A percentile compares a stretch with the other conserved stretches of the same genome.
Conservation (phyloP, 2,329 filamentous ascomycete species). For the Knufia fluminis region DNA sequence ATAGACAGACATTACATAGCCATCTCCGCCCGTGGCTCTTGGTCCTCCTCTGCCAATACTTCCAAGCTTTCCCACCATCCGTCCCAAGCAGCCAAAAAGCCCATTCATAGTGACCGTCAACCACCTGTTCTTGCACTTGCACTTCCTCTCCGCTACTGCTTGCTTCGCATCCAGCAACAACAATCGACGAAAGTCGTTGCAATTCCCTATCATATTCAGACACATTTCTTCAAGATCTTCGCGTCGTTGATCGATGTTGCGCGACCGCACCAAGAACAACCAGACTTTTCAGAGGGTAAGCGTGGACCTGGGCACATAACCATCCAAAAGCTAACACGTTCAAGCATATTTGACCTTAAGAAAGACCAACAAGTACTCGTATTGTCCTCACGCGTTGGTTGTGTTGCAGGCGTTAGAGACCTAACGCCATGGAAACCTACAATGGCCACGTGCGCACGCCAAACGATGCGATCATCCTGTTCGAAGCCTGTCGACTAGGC, state of each 20-base stretch:
- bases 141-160: neutral
- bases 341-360: neutral
- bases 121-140: neutral
- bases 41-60: neutral
- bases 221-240: neutral
- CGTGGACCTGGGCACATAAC: neutral
- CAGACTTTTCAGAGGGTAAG: neutral
- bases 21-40: neutral
- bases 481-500: slow-evolving; percentile 88
- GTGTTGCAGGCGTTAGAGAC: neutral
- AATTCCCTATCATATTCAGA: no score
- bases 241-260: neutral
- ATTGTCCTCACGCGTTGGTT: no score
- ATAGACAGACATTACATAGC: slow-evolving; percentile 1
- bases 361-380: no score
- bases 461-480: slow-evolving; percentile 93
- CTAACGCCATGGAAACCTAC: slow-evolving; percentile 76
- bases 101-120: neutral
- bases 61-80: neutral
- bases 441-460: slow-evolving; percentile 92
- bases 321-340: neutral
- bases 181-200: no score
- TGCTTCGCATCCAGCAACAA: neutral
- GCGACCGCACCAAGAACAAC: neutral
- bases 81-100: neutral